These are phyloP conservation scores for Candida montana DNA, from an alignment of 805 yeast genomes.

Conservation along the genomic window DNA sequence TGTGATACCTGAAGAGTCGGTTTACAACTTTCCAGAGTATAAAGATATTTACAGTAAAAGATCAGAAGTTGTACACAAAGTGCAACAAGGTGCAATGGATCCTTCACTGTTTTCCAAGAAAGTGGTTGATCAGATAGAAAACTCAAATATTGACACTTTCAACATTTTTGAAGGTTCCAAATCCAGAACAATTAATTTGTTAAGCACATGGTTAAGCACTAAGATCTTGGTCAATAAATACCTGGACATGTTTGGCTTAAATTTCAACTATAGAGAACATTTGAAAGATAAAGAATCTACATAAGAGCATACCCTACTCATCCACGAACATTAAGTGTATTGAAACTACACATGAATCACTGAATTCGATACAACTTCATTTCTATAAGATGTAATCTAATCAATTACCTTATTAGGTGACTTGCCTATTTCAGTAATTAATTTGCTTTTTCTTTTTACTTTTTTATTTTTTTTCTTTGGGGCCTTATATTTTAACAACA, in stretches of 20 bases:
- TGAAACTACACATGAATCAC: too few species aligned
- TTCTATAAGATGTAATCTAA: too few species aligned
- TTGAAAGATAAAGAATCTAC: conserved; percentile 4
- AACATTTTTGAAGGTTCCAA: conserved; percentile 20
- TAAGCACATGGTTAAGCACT: conserved; percentile 8
- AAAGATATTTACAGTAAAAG: conserved; percentile 10
- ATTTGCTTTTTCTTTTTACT: too few species aligned
- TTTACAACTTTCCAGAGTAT: conserved; percentile 20
- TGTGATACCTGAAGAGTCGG: conserved; percentile 14
- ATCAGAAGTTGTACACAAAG: conserved; percentile 3
- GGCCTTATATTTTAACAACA: too few species aligned
- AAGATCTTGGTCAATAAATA: conserved; percentile 13
- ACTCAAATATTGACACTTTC: conserved; percentile 13
- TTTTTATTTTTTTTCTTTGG: too few species aligned
- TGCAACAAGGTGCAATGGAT: conserved; percentile 19
- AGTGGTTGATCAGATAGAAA: conserved; percentile 33
- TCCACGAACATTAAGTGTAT: too few species aligned
- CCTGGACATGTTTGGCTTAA: conserved; percentile 16
- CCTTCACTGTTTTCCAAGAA: conserved; percentile 36
- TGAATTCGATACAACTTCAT: too few species aligned
- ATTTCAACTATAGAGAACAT: conserved; percentile 21
- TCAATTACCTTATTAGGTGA: too few species aligned
- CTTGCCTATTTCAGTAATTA: too few species aligned
- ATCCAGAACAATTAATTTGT: conserved; percentile 10
- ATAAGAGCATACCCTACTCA: too few species aligned